Base-by-base conservation (phyloP, 352 stramenopile species). In the Poterioochromonas sp. region DNA sequence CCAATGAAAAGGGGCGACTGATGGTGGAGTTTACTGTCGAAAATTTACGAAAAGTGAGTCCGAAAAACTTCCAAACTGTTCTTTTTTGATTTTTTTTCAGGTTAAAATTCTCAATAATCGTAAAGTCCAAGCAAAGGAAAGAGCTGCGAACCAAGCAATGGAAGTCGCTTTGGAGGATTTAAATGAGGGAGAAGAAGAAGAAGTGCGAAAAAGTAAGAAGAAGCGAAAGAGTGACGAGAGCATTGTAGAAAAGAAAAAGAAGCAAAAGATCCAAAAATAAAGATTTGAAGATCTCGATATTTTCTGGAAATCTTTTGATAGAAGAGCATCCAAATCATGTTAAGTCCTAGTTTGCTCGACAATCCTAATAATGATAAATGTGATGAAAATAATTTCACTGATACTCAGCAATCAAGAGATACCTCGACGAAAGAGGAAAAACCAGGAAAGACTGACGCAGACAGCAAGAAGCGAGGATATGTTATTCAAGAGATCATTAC, bases 401-500 rank as follows among this genome's bases (percentile, higher is more conserved):
- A n/a, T n/a, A n/a, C n/a, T n/a, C n/a, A n/a, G n/a, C n/a, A n/a
- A n/a, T n/a, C n/a, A n/a, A n/a, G n/a, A n/a, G n/a, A n/a, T n/a
- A n/a, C n/a, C n/a, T n/a, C n/a, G n/a, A n/a, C n/a, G 47, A 58
- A 58, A 58, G 47, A 58, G 15, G 26, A 26, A 26, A 58, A 26
- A 15, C 15, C 47, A 15, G 47, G 47, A 26, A 15, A 15, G 47
- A 58, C 58, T 40, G 29, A 15, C 58, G 29, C 58, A 32, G 35
- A 71, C n/a, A 8, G 0, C 35, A 74, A 74, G 65, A 74, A 74
- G 32, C 5, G 65, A 40, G 3, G 1, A n/a, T 74, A 44, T 44
- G 68, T 76, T 41, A 62, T 76, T 62, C 0, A 76, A 40, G 68
- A 76, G 39, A 76, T 76, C 40, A 11, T 76, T 34, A 44, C 41